Conservation (phyloP, 805 yeast species). For the Cyberlindnera mrakii region DNA sequence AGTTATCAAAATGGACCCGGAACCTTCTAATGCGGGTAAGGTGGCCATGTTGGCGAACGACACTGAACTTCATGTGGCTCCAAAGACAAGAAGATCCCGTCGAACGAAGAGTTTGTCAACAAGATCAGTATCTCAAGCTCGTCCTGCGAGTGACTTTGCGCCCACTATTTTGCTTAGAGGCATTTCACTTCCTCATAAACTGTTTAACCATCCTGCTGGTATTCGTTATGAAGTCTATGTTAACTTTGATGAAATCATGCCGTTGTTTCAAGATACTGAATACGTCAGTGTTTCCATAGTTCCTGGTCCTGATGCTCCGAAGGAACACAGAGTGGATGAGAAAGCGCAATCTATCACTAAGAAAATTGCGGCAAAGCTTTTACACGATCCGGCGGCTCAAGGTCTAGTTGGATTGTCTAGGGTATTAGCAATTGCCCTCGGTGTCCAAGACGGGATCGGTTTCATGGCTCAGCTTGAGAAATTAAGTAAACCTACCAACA, state of each 20-base stretch:
- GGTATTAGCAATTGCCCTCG: constrained; percentile 50
- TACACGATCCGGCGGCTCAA: constrained; percentile 31
- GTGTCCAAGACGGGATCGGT: constrained; percentile 45
- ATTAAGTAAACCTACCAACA: constrained; percentile 28
- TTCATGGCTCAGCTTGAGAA: constrained; percentile 44
- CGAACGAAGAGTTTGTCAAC: constrained; percentile 17
- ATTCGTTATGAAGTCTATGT: constrained; percentile 37
- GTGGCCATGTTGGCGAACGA: constrained; percentile 53
- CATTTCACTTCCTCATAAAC: constrained; percentile 47
- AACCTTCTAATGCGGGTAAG: constrained; percentile 18
- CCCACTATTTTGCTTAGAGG: constrained; percentile 45
- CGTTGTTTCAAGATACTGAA: constrained; percentile 30
- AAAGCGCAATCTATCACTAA: constrained; percentile 6
- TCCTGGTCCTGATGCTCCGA: constrained; percentile 42
- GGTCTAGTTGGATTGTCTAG: constrained; percentile 46
- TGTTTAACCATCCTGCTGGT: constrained; percentile 23
- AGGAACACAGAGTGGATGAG: constrained; percentile 5
- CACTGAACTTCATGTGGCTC: constrained; percentile 74
- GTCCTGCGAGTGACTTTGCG: constrained; percentile 16
- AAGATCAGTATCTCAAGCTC: constrained; percentile 21
- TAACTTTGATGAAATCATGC: constrained; percentile 33
- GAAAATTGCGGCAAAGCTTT: constrained; percentile 44
- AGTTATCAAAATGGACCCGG: constrained; percentile 42
- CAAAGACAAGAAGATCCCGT: constrained; percentile 38
- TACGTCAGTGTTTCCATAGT: constrained; percentile 47